phyloP scores from a whole-genome alignment of 2,329 filamentous ascomycete species.

The Lachnellula subtilissima region DNA sequence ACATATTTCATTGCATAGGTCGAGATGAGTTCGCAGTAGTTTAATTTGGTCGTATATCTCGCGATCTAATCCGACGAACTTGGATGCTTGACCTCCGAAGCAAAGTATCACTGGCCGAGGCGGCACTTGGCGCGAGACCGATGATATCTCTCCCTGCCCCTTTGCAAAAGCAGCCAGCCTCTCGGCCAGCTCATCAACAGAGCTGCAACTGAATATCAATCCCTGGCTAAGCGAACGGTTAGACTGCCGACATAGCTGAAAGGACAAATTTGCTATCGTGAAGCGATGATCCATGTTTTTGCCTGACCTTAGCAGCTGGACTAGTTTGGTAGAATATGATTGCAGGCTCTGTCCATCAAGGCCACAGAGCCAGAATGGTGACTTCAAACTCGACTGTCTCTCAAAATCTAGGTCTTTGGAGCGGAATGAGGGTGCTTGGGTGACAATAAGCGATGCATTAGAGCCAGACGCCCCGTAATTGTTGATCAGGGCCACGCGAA shows the following conservation, averaged over 20 bases:
- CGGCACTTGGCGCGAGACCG: not conserved
- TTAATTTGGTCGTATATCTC: not conserved
- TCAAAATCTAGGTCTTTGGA: not conserved
- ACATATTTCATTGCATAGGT: not conserved
- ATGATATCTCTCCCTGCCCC: not conserved
- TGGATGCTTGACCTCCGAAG: conserved; percentile 3
- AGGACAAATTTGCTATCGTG: conserved; percentile 30
- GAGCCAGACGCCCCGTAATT: not conserved
- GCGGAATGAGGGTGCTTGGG: not conserved
- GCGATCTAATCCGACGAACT: not conserved
- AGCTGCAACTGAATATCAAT: conserved; percentile 28
- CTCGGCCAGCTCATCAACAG: conserved; percentile 24
- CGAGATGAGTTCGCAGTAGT: not conserved
- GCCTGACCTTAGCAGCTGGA: conserved; percentile 9
- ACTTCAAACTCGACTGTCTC: not conserved
- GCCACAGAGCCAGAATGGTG: conserved; percentile 7
- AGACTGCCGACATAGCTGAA: conserved; percentile 30
- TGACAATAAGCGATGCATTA: not conserved
- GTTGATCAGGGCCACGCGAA: not conserved
- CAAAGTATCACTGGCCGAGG: not conserved
- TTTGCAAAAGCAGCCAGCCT: conserved; percentile 13
- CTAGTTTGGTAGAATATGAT: conserved; percentile 16
- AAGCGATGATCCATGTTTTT: conserved; percentile 1
- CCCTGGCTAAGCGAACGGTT: conserved; percentile 24
- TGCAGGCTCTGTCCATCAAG: conserved; percentile 23